These are phyloP conservation scores for Physaria fendleri DNA, from an alignment of 345 rosid species.

Conservation along the genomic window DNA sequence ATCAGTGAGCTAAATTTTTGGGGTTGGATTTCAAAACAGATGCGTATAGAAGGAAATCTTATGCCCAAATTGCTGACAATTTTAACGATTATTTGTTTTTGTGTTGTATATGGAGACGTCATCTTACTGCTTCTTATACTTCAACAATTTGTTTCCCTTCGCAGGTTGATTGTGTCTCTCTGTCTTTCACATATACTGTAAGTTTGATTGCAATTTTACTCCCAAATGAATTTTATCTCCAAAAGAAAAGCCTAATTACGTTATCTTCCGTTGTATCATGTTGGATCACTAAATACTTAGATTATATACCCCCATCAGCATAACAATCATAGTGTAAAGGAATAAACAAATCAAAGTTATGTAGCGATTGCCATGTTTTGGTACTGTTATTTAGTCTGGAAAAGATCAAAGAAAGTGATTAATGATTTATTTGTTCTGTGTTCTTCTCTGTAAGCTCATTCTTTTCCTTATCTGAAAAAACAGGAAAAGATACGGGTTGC, in stretches of 20 bases:
- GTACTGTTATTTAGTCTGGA: background rate
- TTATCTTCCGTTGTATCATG: background rate
- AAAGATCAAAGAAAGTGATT: background rate
- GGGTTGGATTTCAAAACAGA: no score
- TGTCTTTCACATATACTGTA: no score
- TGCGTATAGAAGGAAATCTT: no score
- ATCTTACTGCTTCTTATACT: no score
- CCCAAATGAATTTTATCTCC: background rate
- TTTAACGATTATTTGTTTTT: no score
- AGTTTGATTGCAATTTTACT: no score
- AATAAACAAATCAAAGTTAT: background rate
- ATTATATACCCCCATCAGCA: background rate
- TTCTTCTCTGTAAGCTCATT: constrained; percentile 17
- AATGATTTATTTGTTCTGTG: constrained; percentile 5
- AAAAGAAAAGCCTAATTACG: background rate
- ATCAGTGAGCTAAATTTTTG: no score
- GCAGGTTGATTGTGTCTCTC: no score
- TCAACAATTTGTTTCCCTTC: no score
- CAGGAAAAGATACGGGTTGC: constrained; percentile 96
- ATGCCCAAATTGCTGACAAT: no score
- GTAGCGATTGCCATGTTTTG: background rate
- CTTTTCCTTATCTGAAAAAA: constrained; percentile 3
- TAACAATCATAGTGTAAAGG: background rate
- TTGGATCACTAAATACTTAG: constrained; percentile 5
- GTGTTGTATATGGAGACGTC: no score